phyloP scores from a whole-genome alignment of 768 basidiomycete species.

The Coprinellus micaceus region DNA sequence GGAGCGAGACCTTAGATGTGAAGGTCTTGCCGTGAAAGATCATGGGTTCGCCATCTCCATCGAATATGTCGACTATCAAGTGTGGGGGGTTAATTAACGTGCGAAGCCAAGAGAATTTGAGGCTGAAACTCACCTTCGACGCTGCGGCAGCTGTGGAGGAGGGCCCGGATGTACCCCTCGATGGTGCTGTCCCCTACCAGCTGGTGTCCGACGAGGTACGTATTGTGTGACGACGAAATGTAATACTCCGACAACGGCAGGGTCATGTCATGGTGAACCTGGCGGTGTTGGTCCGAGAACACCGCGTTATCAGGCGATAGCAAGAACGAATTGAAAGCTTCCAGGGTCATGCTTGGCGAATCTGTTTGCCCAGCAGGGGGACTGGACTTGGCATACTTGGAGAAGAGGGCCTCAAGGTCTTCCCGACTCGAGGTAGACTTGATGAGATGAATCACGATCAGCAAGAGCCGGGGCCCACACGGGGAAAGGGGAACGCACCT shows the following conservation, averaged over 20 bases:
- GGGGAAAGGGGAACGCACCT: slow-evolving; percentile 24
- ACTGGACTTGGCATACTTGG: slow-evolving; percentile 31
- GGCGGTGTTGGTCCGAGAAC: slow-evolving; percentile 39
- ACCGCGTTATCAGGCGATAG: slow-evolving; percentile 74
- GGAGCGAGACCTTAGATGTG: slow-evolving; percentile 79
- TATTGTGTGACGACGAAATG: slow-evolving; percentile 92
- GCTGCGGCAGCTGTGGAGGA: slow-evolving; percentile 83
- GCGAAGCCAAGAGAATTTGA: slow-evolving; percentile 62
- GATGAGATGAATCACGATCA: not conserved
- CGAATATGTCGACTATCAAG: slow-evolving; percentile 86
- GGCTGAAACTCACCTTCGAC: slow-evolving; percentile 63
- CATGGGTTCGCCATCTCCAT: slow-evolving; percentile 80
- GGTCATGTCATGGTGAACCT: slow-evolving; percentile 75
- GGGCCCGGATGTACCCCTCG: slow-evolving; percentile 86
- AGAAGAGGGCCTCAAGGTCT: slow-evolving; percentile 37
- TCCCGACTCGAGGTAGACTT: slow-evolving; percentile 36
- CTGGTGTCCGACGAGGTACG: slow-evolving; percentile 83
- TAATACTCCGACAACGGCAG: slow-evolving; percentile 84
- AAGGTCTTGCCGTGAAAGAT: slow-evolving; percentile 94
- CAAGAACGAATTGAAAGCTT: slow-evolving; percentile 76
- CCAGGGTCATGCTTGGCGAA: slow-evolving; percentile 28
- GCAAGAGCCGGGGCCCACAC: too few relatives aligned
- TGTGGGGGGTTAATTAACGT: slow-evolving; percentile 47
- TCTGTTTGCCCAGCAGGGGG: slow-evolving; percentile 15
- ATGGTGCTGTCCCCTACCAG: slow-evolving; percentile 83